Evolutionary conservation across 495 filamentous ascomycete species (phyloP), one percentile per base, ranked within the genome.

Genomic region (Penicillium antarcticum): DNA sequence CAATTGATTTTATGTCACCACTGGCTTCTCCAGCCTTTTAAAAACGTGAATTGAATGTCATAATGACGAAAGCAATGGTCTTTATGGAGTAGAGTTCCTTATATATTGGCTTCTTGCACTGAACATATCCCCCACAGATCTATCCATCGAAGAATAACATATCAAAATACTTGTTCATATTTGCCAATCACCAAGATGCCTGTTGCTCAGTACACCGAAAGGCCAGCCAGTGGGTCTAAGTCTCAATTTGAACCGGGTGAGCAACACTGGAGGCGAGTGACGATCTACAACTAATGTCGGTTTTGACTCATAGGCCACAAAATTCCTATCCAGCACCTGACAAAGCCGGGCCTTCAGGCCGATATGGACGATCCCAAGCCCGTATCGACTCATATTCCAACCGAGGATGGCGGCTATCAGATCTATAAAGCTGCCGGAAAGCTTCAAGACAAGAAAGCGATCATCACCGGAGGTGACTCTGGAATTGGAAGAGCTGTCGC

Each of bases 401-500:
- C 85, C 10, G 79, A 83, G 33, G 79, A 86, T 34, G 84, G 84
- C 42, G 85, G 84, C 12, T 88, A 84, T 66, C 82, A 88, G 56
- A 79, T 74, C 48, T 94, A 94, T 71, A 84, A 84, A 64, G 81
- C 88, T 17, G 87, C 90, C 12, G 86, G 84, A 38, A 94, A 94
- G 70, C 80, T 94, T 7, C 64, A 78, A 57, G 86, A 82, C 57
- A 88, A 87, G 67, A 86, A 80, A 37, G 88, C 87, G 26, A 69
- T 94, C 44, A 94, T 94, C 57, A 92, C 89, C 0, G 88, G 89
- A 11, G 90, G 90, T 13, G 89, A 94, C 64, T 87, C 81, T 12
- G 88, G 89, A 11, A 94, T 94, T 60, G 88, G 90, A n/a, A 85
- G 88, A 12, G 85, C 89, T 4, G 82, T 87, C 17, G 87, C 89